Evolutionary conservation across 2,329 filamentous ascomycete species (phyloP).

Genomic region (Teratosphaeria pseudoeucalypti): DNA sequence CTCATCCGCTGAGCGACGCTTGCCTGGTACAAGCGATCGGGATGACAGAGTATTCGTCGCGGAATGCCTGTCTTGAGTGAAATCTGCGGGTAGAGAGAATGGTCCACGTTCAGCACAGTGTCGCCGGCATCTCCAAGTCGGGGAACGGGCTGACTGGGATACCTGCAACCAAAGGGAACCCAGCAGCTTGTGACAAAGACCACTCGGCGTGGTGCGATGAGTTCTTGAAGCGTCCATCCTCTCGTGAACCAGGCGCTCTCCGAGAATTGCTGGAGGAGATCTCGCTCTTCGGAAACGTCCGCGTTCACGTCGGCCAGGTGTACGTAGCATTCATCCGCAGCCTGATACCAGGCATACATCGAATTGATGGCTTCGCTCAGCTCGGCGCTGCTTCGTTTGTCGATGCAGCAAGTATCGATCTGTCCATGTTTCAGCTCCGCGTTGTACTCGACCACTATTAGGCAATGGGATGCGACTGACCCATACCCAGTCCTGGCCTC

Average conservation of each 20-base stretch:
- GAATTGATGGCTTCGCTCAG: slow-evolving; percentile 11
- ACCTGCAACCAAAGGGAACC: neutral
- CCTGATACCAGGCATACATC: slow-evolving; percentile 23
- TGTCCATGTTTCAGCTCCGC: no score
- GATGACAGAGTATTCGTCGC: neutral
- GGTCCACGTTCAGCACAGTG: neutral
- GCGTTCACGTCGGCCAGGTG: slow-evolving; percentile 15
- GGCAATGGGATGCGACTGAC: no score
- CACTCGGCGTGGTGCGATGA: neutral
- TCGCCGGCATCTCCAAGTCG: neutral
- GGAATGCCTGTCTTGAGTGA: neutral
- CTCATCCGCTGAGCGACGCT: slow-evolving; percentile 2
- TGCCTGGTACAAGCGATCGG: neutral
- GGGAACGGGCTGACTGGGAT: neutral
- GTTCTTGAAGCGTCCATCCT: neutral
- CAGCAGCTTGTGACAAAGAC: neutral
- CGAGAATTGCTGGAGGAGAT: no score
- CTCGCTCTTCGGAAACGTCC: no score
- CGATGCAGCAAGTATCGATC: slow-evolving; percentile 5
- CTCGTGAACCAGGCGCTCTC: neutral
- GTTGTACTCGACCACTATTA: no score
- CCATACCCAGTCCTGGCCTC: neutral
- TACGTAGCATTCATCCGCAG: slow-evolving; percentile 25
- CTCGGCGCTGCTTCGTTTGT: slow-evolving; percentile 10
- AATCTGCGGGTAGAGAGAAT: neutral